Conservation (phyloP, 371 early-diverging fungal species). For the Capillidium rhysosporum region DNA sequence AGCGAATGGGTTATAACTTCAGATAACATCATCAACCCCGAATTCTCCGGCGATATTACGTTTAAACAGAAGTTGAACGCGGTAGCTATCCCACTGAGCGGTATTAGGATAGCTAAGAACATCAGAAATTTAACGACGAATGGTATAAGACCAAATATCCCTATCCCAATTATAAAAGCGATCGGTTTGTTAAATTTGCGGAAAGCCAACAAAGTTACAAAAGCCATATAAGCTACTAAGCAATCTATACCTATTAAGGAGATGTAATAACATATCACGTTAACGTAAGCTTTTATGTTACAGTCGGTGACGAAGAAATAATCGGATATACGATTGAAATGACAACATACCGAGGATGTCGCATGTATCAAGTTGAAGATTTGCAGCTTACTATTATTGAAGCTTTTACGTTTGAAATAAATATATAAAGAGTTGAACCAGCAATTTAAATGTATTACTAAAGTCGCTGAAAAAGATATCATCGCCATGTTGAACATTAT, state of each 20-base stretch:
- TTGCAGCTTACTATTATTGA: too few relatives aligned
- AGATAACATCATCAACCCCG: not conserved
- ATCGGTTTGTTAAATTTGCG: not conserved
- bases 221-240: not conserved
- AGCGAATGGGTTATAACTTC: not conserved
- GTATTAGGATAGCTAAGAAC: not conserved
- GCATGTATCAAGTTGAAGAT: not conserved
- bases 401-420: not conserved
- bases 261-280: not conserved
- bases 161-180: not conserved
- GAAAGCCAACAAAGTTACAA: not conserved
- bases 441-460: not conserved
- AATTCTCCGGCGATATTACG: not conserved
- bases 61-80: not conserved
- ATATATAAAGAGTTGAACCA: not conserved
- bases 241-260: not conserved
- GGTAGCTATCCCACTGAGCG: not conserved
- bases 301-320: slow-evolving; percentile 3
- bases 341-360: not conserved
- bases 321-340: not conserved
- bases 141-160: not conserved
- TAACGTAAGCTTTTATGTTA: not conserved
- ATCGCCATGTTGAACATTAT: slow-evolving; percentile 6
- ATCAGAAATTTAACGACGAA: not conserved
- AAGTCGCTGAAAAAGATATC: slow-evolving; percentile 3